Evolutionary conservation across 208 protist genomes (phyloP), one percentile per base, ranked within the genome.

Genomic region (Leishmania tropica): DNA sequence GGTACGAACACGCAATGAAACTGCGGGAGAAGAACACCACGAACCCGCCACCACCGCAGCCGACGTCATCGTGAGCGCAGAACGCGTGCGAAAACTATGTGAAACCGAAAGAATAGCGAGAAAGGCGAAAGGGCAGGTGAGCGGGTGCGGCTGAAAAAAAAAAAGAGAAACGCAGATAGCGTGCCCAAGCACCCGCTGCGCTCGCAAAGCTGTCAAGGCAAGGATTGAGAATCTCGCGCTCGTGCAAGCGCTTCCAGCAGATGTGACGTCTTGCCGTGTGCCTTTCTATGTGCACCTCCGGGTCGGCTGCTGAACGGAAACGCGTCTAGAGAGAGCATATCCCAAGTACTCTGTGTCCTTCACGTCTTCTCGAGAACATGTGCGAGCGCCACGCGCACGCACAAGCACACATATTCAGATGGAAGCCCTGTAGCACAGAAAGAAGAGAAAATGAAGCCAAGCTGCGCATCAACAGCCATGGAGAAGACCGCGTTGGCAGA

Each of bases 11-110:
- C 79, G 91, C 90, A 40, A 76, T 89, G 35, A 79, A 89, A 76
- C 84, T 94, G 24, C 87, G 89, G 15, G 83, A 83, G 68, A 86
- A 92, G 79, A 94, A 96, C 78, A 88, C 76, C 62, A 88, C 88
- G 0, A 96, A 94, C 76, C 91, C 90, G 1, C 84, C 88, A 4
- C 93, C 90, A 3, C 93, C 85, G 31, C 80, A 86, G 78, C 86
- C 80, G 68, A 80, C 72, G 56, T 54, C 54, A 21, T 67, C 47
- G 28, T 76, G 75, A 79, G 40, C 47, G 17, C 47, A 76, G 40
- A 31, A 47, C 65, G 19, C 40, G 37, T 60, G 47, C n/a, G 53
- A 53, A 83, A 35, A 58, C 13, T 40, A 76, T 51, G 74, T 47
- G 77, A 60, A 40, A 80, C 54, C 3, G 21, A 10, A 72, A 2